These are phyloP conservation scores for Saprolegnia diclina DNA, from an alignment of 352 stramenopile genomes.

Conservation along the genomic window DNA sequence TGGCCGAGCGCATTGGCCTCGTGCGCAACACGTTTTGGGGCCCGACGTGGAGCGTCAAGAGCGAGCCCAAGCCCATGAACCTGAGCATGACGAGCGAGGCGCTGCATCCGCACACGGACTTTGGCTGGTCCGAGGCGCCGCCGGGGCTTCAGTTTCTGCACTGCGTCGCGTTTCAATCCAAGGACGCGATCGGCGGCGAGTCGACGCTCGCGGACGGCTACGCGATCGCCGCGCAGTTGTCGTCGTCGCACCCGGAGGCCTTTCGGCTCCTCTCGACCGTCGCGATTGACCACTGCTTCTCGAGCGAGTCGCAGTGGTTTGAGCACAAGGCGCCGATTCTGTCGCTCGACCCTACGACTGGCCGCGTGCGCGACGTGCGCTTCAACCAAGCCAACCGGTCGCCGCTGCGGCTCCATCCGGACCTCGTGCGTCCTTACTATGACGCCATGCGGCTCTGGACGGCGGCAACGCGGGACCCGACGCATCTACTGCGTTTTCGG, in stretches of 20 bases:
- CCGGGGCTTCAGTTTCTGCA: slow-evolving; percentile 37
- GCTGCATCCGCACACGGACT: slow-evolving; percentile 36
- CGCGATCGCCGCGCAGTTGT: slow-evolving; percentile 61
- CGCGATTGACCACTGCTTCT: slow-evolving; percentile 32
- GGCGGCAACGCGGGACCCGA: slow-evolving; percentile 26
- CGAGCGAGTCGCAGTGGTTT: slow-evolving; percentile 33
- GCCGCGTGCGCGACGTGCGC: slow-evolving; percentile 30
- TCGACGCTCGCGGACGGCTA: slow-evolving; percentile 72
- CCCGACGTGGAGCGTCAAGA: slow-evolving; percentile 74
- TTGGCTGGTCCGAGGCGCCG: slow-evolving; percentile 35
- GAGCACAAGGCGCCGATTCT: slow-evolving; percentile 31
- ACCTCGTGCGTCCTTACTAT: slow-evolving; percentile 54
- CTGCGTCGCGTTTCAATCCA: slow-evolving; percentile 33
- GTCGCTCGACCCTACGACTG: slow-evolving; percentile 21
- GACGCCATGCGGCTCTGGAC: slow-evolving; percentile 36
- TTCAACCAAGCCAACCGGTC: slow-evolving; percentile 37
- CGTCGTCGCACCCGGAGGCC: slow-evolving; percentile 40
- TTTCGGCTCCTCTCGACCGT: slow-evolving; percentile 54
- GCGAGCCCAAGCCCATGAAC: slow-evolving; percentile 40
- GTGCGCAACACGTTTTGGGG: slow-evolving; percentile 80
- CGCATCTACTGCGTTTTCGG: slow-evolving; percentile 38
- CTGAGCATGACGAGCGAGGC: slow-evolving; percentile 32
- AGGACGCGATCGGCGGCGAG: slow-evolving; percentile 49
- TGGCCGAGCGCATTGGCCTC: slow-evolving; percentile 35
- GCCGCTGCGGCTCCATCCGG: slow-evolving; percentile 24